A percentile compares a stretch with the other conserved stretches of the same genome.
These are phyloP conservation scores for Harringtonia lauricola DNA, from an alignment of 2,329 filamentous ascomycete genomes.

Conservation along the genomic window DNA sequence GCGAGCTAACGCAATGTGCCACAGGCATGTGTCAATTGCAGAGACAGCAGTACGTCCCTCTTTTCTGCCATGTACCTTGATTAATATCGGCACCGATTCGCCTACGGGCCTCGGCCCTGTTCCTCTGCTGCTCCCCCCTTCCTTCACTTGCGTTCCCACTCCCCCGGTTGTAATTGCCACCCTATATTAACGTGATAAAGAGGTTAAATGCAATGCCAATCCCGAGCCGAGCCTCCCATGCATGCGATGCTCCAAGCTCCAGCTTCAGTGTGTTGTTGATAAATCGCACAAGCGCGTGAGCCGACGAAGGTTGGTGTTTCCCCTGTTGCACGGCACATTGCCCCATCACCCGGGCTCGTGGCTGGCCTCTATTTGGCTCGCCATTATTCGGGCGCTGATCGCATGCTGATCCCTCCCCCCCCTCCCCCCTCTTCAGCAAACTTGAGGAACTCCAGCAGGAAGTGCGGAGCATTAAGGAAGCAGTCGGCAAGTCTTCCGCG, in stretches of 20 bases:
- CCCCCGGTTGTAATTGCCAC: neutral
- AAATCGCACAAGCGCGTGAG: slow-evolving; percentile 13
- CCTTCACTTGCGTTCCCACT: neutral
- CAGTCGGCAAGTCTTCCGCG: slow-evolving; percentile 23
- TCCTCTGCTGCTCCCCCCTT: neutral
- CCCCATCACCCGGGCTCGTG: too few species aligned
- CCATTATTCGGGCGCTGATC: neutral
- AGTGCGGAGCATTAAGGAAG: slow-evolving; percentile 42
- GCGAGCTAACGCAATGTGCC: neutral
- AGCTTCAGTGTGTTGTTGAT: slow-evolving; percentile 13
- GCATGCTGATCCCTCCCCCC: slow-evolving; percentile 2
- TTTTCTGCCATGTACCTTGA: neutral
- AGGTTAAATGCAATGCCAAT: slow-evolving; percentile 15
- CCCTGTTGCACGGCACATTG: neutral
- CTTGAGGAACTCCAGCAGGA: slow-evolving; percentile 43
- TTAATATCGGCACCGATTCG: slow-evolving; percentile 10
- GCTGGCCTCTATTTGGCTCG: too few species aligned
- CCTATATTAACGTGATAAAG: too few species aligned
- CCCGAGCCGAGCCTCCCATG: slow-evolving; percentile 10
- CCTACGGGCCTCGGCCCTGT: slow-evolving; percentile 3
- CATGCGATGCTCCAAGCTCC: slow-evolving; percentile 12
- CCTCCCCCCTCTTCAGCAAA: slow-evolving; percentile 29
- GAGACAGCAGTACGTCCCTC: slow-evolving; percentile 14
- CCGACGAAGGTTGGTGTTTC: slow-evolving; percentile 10
- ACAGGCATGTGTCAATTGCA: slow-evolving; percentile 14